A percentile compares a stretch with the other conserved stretches of the same genome.
phyloP scores from a whole-genome alignment of 1,284 basidiomycete genomes.

The Malassezia japonica region DNA sequence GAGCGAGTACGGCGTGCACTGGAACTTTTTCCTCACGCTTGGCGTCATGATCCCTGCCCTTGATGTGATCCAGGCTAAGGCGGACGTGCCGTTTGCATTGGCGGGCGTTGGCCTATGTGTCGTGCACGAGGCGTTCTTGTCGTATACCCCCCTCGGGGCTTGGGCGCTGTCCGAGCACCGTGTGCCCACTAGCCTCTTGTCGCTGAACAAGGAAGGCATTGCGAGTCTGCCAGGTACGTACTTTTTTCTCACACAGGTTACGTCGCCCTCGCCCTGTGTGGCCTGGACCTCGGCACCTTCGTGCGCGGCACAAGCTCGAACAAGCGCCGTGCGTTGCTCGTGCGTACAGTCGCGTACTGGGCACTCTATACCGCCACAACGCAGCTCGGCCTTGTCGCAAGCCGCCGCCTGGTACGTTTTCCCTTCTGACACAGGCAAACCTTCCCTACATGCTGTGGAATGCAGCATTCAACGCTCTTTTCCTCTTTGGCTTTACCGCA shows the following conservation, averaged over 20 bases:
- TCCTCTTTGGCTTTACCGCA: constrained; percentile 69
- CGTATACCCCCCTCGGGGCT: constrained; percentile 17
- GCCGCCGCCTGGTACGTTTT: constrained; percentile 22
- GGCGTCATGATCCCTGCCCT: constrained; percentile 64
- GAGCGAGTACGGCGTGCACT: constrained; percentile 90
- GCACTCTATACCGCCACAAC: background rate
- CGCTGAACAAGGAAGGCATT: constrained; percentile 86
- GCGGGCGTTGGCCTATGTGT: constrained; percentile 57
- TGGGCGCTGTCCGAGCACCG: constrained; percentile 25
- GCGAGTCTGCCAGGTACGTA: constrained; percentile 62
- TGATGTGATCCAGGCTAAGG: constrained; percentile 54
- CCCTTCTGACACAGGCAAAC: constrained; percentile 52
- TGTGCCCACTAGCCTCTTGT: constrained; percentile 57
- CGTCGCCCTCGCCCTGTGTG: constrained; percentile 76
- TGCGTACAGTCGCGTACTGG: background rate
- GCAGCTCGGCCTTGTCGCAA: constrained; percentile 13
- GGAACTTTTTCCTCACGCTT: constrained; percentile 98
- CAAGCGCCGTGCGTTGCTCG: background rate
- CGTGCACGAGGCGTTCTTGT: constrained; percentile 19
- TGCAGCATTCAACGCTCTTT: constrained; percentile 75
- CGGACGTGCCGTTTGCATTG: constrained; percentile 55
- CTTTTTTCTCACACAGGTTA: constrained; percentile 61
- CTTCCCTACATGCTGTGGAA: constrained; percentile 81
- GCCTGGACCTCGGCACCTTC: constrained; percentile 69
- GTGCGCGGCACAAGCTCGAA: constrained; percentile 57